These are phyloP conservation scores for Tetrapisispora pingtungensis DNA, from an alignment of 805 yeast genomes.

Conservation along the genomic window DNA sequence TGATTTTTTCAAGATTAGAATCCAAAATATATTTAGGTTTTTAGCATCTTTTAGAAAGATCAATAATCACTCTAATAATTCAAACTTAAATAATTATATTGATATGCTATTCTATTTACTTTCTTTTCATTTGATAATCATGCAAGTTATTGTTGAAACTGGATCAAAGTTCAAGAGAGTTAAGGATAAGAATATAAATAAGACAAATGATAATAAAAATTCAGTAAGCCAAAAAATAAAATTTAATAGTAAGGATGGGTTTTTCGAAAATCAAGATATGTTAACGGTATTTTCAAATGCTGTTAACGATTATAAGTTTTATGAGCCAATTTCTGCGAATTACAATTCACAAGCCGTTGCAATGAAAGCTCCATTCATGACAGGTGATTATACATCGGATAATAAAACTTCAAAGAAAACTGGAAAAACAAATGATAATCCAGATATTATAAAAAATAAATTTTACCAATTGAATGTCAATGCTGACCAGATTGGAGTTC, in stretches of 20 bases:
- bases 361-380: conserved; percentile 8
- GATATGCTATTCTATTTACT: conserved; percentile 9
- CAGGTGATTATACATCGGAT: conserved; percentile 2
- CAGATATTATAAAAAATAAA: conserved; percentile 7
- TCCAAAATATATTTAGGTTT: neutral
- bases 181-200: no score
- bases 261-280: neutral
- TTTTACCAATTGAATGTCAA: conserved; percentile 6
- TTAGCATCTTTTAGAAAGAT: neutral
- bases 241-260: neutral
- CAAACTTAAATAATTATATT: neutral
- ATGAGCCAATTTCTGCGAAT: conserved; percentile 17
- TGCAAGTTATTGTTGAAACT: conserved; percentile 12
- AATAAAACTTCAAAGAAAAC: neutral
- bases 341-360: conserved; percentile 19
- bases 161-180: neutral
- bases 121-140: conserved; percentile 24
- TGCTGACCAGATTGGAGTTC: neutral
- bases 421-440: neutral
- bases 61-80: neutral
- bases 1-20: neutral
- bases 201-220: neutral
- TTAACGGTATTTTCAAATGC: conserved; percentile 15
- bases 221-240: neutral
- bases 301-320: conserved; percentile 16